These are phyloP conservation scores for Tolypocladium amazonense DNA, from an alignment of 2,329 filamentous ascomycete species.

Conservation along the genomic window DNA sequence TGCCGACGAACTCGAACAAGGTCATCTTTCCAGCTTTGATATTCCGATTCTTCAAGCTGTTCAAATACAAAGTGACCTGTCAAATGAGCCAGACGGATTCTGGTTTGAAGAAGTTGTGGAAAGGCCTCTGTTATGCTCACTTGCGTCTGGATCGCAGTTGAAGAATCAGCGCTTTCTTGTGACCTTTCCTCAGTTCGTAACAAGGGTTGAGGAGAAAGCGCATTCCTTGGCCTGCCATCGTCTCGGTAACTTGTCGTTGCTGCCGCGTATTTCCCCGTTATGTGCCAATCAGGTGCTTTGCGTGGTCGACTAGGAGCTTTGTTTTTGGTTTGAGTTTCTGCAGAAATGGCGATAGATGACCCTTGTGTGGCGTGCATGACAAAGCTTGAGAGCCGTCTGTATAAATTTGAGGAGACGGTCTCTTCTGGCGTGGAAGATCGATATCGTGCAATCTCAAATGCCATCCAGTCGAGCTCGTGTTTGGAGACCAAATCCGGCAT, in stretches of 20 bases:
- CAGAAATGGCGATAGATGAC: background rate
- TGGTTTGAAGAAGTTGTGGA: background rate
- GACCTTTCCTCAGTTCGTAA: background rate
- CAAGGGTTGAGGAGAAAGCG: background rate
- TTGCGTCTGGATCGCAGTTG: background rate
- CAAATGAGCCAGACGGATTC: background rate
- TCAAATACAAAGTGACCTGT: background rate
- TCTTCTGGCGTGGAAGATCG: background rate
- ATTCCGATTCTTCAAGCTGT: background rate
- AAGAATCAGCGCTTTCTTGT: background rate
- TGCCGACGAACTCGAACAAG: background rate
- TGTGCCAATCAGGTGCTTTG: background rate
- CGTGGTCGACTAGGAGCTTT: background rate
- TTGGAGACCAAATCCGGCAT: conserved; percentile 6
- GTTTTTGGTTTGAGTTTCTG: background rate
- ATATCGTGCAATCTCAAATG: conserved; percentile 5
- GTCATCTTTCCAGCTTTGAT: background rate
- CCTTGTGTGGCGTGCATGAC: too few relatives aligned
- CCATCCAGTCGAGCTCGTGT: conserved; percentile 14
- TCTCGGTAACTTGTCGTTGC: background rate
- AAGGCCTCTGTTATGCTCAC: background rate
- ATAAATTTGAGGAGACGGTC: background rate
- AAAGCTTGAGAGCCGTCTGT: background rate
- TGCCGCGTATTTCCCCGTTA: background rate
- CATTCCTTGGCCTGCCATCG: background rate